Evolutionary conservation across 2,329 filamentous ascomycete genomes (phyloP), one percentile per base, ranked within the genome.

Genomic region (Blumeriella jaapii): DNA sequence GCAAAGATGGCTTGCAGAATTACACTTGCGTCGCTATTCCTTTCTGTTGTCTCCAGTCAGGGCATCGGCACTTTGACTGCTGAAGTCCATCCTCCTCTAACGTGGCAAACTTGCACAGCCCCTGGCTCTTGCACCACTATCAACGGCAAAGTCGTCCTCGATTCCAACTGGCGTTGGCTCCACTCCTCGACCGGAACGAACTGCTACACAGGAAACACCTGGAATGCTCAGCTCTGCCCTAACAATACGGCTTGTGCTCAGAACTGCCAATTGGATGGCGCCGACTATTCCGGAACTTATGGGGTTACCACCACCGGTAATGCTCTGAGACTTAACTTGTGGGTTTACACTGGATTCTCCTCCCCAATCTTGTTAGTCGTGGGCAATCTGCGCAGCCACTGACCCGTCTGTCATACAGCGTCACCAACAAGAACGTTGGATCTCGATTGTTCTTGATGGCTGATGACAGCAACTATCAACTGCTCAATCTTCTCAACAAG

Each of bases 391-490:
- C n/a, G n/a, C n/a, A n/a, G n/a, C n/a, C n/a, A n/a, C n/a, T n/a
- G n/a, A n/a, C n/a, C n/a, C n/a, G n/a, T n/a, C n/a, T n/a, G n/a
- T n/a, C n/a, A n/a, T n/a, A n/a, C n/a, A n/a, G n/a, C 12, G 68
- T 74, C 44, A 74, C 69, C 41, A 62, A 61, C 31, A 62, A 56
- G 47, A 69, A 69, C 51, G 51, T 69, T 28, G 66, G 65, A 15
- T 61, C 71, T 36, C 69, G 78, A 47, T 59, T 77, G 27, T 83
- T 80, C 55, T 65, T 82, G 43, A 69, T 82, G 62, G 67, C 69
- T 47, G 61, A 64, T 33, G 69, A 75, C 28, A 63, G 62, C 47
- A 69, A 68, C 40, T 83, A 83, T 58, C 61, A 80, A 60, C 67
- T 69, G 53, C 76, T 82, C 60, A 66, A 71, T 40, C 63, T 82